Evolutionary conservation across 495 filamentous ascomycete genomes (phyloP).

Genomic region (Xylaria telfairii): DNA sequence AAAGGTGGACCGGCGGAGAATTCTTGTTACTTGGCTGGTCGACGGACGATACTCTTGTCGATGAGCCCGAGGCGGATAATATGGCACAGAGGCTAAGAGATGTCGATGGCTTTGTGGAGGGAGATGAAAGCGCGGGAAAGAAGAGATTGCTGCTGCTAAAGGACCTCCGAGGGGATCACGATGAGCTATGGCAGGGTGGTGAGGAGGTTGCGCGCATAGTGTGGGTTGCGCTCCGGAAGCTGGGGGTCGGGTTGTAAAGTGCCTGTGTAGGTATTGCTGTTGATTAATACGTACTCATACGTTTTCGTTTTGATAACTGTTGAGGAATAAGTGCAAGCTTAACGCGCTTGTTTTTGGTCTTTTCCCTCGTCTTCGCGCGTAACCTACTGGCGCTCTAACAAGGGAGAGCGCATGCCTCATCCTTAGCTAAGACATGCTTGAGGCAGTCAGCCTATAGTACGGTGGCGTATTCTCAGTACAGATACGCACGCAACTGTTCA

Average conservation of each 20-base stretch:
- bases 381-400: not conserved
- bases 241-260: slow-evolving; percentile 8
- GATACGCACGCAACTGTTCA: not conserved
- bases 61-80: slow-evolving; percentile 61
- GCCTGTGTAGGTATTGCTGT: not conserved
- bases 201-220: slow-evolving; percentile 32
- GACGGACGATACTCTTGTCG: slow-evolving; percentile 60
- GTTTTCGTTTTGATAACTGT: not conserved
- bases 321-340: not conserved
- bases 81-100: slow-evolving; percentile 47
- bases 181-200: slow-evolving; percentile 50
- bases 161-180: slow-evolving; percentile 66
- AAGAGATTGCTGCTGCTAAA: slow-evolving; percentile 44
- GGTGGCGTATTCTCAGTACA: not conserved
- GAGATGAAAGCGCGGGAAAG: slow-evolving; percentile 39
- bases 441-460: not conserved
- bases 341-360: not conserved
- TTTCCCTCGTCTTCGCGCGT: not conserved
- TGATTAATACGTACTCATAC: not conserved
- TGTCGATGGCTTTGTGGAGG: slow-evolving; percentile 18
- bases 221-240: slow-evolving; percentile 25
- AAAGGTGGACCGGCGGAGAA: slow-evolving; percentile 44
- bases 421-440: too few species aligned
- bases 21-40: slow-evolving; percentile 67
- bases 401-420: too few species aligned